Evolutionary conservation across 306 rosid species (phyloP), one percentile per base, ranked within the genome.

Genomic region (Quercus gilva): DNA sequence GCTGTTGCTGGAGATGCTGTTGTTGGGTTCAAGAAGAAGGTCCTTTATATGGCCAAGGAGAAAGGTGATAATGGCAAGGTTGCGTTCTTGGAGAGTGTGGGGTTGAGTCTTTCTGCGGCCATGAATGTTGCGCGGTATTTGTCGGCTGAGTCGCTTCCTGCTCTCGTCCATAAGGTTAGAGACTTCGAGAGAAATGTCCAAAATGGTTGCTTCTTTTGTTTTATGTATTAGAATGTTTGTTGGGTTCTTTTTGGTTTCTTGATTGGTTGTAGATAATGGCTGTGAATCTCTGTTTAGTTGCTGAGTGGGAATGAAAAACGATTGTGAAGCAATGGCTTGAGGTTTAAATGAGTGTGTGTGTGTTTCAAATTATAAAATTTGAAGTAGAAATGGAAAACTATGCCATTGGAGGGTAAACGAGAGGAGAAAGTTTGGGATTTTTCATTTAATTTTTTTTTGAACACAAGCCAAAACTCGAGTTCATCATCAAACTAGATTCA

Each of bases 31-130:
- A 87, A 79, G 70, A 94, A 84, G 23, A 92, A 92, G 85, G 83
- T 91, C 26, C 23, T 77, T 82, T 80, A 60, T 21, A 78, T 95
- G 75, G 97, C 97, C 2, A 41, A 69, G 63, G 80, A 82, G 71
- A 95, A 91, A 74, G 95, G 97, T 45, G 99, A 91, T 73, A 75
- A 79, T 14, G 98, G 97, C 0, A 92, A 95, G 79, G 90, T 92
- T 55, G 95, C 94, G 3, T 88, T 88, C 76, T 71, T 92, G 86
- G 99, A 92, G 92, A 88, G 92, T 79, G 81, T 81, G 3, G 97
- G 94, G 23, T 85, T 95, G 83, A 85, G 85, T 71, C 86, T 91
- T 20, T 84, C 95, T 84, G 90, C 92, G 7, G 97, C 99, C 57
- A 91, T 92, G 91, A 86, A 92, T 76, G 85, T 92, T 55, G 89